These are phyloP conservation scores for Triglochin maritima DNA, from an alignment of 106 monocot species.

Conservation along the genomic window DNA sequence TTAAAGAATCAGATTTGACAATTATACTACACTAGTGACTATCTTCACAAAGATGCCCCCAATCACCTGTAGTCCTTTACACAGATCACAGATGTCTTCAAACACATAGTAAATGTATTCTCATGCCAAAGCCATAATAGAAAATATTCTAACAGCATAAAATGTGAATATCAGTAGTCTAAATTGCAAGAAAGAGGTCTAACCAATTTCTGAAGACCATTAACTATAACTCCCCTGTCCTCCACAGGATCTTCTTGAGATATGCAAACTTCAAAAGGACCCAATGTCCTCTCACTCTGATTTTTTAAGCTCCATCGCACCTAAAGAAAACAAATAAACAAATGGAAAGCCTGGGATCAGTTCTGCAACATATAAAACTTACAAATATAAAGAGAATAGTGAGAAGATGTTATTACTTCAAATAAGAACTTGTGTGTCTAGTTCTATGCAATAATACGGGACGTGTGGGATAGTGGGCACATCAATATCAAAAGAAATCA, in stretches of 20 bases:
- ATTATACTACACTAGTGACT: not conserved
- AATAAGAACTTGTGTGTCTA: too few relatives aligned
- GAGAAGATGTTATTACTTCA: not conserved
- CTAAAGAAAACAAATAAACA: constrained; percentile 19
- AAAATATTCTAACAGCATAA: not conserved
- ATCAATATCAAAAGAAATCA: too few relatives aligned
- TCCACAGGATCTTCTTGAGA: constrained; percentile 39
- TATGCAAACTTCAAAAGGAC: constrained; percentile 76
- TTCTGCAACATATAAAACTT: not conserved
- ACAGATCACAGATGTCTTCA: not conserved
- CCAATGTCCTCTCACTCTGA: constrained; percentile 54
- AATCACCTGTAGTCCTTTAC: not conserved
- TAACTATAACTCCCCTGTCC: constrained; percentile 59
- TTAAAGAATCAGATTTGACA: not conserved
- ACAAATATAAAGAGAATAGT: not conserved
- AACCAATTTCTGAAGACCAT: constrained; percentile 84
- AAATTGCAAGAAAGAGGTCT: constrained; percentile 6
- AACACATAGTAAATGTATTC: not conserved
- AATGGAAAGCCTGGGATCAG: not conserved
- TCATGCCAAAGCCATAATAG: not conserved
- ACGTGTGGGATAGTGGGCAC: too few relatives aligned
- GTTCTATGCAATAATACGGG: too few relatives aligned
- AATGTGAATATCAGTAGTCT: not conserved
- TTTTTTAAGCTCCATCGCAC: constrained; percentile 54
- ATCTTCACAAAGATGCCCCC: not conserved